Evolutionary conservation across 1,284 basidiomycete species (phyloP).

Genomic region (Rhodotorula sp.): DNA sequence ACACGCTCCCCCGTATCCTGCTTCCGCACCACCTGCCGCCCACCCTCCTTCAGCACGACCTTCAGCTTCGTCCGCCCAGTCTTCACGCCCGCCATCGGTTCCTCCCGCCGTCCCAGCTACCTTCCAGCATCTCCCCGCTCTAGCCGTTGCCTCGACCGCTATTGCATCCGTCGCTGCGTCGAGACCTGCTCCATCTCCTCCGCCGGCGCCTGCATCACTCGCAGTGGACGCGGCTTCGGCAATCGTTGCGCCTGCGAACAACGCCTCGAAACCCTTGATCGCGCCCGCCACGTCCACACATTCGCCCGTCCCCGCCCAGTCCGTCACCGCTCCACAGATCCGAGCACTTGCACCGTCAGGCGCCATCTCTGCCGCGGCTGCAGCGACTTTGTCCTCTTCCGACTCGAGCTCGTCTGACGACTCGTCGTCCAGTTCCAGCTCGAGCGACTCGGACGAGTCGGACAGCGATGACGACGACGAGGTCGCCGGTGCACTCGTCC

Average conservation of each 20-base stretch:
- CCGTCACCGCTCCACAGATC: neutral
- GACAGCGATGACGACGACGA: slow-evolving; percentile 1
- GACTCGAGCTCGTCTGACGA: neutral
- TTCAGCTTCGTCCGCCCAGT: neutral
- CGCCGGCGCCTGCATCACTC: too few species aligned
- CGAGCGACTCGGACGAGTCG: neutral
- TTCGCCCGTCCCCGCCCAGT: neutral
- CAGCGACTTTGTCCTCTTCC: too few species aligned
- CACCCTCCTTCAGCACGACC: neutral
- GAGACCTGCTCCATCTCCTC: too few species aligned
- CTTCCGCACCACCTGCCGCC: neutral
- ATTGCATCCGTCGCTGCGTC: neutral
- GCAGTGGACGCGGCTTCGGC: too few species aligned
- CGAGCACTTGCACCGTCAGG: neutral
- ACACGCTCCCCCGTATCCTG: neutral
- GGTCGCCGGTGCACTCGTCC: neutral
- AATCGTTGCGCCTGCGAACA: too few species aligned
- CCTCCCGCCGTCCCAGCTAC: neutral
- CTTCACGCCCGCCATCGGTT: neutral
- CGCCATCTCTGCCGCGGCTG: neutral
- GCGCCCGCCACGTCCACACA: too few species aligned
- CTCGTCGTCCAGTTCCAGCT: neutral
- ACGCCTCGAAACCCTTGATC: too few species aligned
- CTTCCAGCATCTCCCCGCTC: neutral
- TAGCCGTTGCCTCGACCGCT: neutral